phyloP scores from a whole-genome alignment of 2,329 filamentous ascomycete genomes.

The Pestalotiopsis sp. region DNA sequence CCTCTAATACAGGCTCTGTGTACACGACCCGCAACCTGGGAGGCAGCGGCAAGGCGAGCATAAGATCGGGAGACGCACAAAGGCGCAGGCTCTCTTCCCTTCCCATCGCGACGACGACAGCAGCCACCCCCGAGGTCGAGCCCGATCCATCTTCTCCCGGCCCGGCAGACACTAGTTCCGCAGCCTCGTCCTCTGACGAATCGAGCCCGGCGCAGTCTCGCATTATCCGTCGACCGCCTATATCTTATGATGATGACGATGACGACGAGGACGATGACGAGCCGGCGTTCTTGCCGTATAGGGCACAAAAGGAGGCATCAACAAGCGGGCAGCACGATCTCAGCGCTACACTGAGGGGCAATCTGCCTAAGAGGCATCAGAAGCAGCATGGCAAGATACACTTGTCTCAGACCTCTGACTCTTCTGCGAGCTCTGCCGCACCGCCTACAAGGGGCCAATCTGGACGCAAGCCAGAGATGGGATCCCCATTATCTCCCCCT shows the following conservation, averaged over 20 bases:
- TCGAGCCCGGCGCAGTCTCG: slow-evolving; percentile 60
- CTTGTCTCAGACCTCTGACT: slow-evolving; percentile 63
- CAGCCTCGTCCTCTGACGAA: slow-evolving; percentile 33
- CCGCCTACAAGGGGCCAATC: slow-evolving; percentile 34
- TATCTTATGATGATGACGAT: slow-evolving; percentile 47
- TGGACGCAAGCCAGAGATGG: slow-evolving; percentile 35
- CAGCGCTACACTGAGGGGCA: slow-evolving; percentile 54
- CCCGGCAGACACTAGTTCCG: slow-evolving; percentile 39
- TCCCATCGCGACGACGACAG: slow-evolving; percentile 35
- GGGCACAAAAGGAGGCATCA: slow-evolving; percentile 28
- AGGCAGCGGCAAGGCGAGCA: slow-evolving; percentile 33
- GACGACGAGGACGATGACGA: slow-evolving; percentile 59
- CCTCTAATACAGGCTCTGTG: slow-evolving; percentile 44
- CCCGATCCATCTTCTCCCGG: slow-evolving; percentile 45
- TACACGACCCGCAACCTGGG: slow-evolving; percentile 37
- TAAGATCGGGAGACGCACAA: slow-evolving; percentile 30
- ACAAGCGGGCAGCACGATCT: slow-evolving; percentile 43
- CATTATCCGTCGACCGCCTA: slow-evolving; percentile 62
- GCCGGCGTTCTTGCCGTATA: slow-evolving; percentile 57
- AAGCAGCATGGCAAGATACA: slow-evolving; percentile 36
- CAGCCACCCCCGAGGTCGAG: slow-evolving; percentile 34
- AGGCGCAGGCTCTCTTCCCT: slow-evolving; percentile 49
- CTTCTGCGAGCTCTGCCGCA: slow-evolving; percentile 58
- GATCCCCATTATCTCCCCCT: slow-evolving; percentile 58
- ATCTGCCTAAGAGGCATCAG: slow-evolving; percentile 35